Base-by-base conservation (phyloP, 73 alveolate genomes). In the Paraurostyla sp. region DNA sequence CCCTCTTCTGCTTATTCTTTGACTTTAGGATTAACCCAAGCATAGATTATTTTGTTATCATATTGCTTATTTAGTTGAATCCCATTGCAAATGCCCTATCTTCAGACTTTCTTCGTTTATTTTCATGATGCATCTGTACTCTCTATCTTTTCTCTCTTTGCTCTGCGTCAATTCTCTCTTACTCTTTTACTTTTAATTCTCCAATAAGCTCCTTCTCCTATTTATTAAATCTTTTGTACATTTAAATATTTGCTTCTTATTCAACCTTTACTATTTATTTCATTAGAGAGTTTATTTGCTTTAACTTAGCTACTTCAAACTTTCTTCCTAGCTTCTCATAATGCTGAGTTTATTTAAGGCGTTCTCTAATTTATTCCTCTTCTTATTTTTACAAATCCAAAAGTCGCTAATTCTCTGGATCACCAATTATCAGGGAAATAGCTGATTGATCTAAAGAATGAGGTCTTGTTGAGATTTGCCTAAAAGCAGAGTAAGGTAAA, bases 401-500 rank as follows among this genome's bases (percentile, higher is more conserved):
- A 0, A 65, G 58, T 38, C 25, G 35, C 42, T 4, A 38, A 65
- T 65, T 65, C 13, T 65, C 82, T 38, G 56, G 41, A 15, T 65
- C 82, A 0, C 82, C 82, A 65, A 65, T 40, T 11, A 65, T 38
- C n/a, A n/a, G n/a, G n/a, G n/a, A n/a, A n/a, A n/a, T n/a, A n/a
- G n/a, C n/a, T 6, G 82, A 65, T 65, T 65, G 9, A 1, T 65
- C 3, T 2, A 16, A 13, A 15, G 82, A 65, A 18, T 35, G 32
- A 4, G 25, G 40, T 38, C 82, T 32, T 36, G 82, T 11, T 6
- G 41, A 30, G 2, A 65, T 7, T 11, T n/a, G n/a, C n/a, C n/a
- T n/a, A n/a, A n/a, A n/a, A n/a, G 82, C 82, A 22, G 82, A 65
- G 23, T 65, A 65, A 13, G 23, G 7, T 36, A 13, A 38, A 16